Evolutionary conservation across 2,329 filamentous ascomycete species (phyloP), one percentile per base, ranked within the genome.

Genomic region (Aspergillus sp.): DNA sequence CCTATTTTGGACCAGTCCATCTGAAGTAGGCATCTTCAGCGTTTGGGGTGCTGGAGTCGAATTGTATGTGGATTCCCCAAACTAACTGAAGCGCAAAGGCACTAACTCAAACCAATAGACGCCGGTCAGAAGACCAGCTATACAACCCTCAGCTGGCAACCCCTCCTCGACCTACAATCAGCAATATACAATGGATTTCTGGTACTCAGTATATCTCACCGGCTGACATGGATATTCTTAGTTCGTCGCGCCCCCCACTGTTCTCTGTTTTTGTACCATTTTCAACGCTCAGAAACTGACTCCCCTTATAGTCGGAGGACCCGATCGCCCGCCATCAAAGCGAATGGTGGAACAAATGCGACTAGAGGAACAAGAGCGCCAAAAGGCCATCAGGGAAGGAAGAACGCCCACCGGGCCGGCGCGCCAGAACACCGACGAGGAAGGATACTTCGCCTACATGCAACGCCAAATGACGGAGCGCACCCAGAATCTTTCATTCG

Each of bases 171-270:
- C 95, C 95, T 1, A 96, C 92, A 0, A 99, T 99, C 59, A 96
- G 90, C 18, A 96, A 96, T 67, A 76, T 99, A 38, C 92, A 98
- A 75, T 99, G 95, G 95, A 91, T 99, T 52, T 89, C 92, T 0
- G 95, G 95, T 4, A 98, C 93, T 1, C 93, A 97, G 74, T 89
- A 96, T 66, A 84, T 99, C 45, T 91, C 91, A 1, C 89, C 91
- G 0, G 82, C 87, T 2, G 95, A 99, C 67, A 86, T 99, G 68
- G 95, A 98, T 68, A 76, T 96, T 2, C 80, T 99, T 2, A 95
- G 80, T 81, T 72, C 65, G 76, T 68, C 22, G n/a, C n/a, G n/a
- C n/a, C 13, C 53, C 17, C 9, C 39, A 20, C 17, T 22, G 6
- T 20, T 8, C n/a, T 24, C 5, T 9, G 13, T 20, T 12, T 32